Percentiles rank a stretch among this genome's conserved stretches.
Conservation (phyloP, 306 rosid species). For the Aeschynomene evenia region DNA sequence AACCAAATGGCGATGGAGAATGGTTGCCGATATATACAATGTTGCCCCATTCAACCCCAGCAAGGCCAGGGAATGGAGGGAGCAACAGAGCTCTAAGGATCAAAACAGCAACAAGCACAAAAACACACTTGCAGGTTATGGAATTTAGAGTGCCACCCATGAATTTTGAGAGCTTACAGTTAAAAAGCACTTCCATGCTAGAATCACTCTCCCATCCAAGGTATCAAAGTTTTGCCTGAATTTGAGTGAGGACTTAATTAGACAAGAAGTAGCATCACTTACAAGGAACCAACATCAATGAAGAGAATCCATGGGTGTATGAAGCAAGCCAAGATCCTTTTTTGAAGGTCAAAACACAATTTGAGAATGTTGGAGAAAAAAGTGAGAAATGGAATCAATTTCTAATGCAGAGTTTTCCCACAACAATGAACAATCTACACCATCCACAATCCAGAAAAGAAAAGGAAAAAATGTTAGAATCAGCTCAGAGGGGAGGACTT, state of each 20-base stretch:
- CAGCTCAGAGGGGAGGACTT: background rate
- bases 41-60: conserved; percentile 40
- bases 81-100: conserved; percentile 52
- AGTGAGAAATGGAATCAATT: background rate
- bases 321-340: background rate
- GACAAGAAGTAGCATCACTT: background rate
- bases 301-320: background rate
- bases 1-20: conserved; percentile 30
- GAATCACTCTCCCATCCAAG: conserved; percentile 18
- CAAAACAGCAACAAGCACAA: conserved; percentile 50
- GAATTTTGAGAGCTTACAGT: conserved; percentile 35
- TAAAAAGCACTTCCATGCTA: conserved; percentile 45
- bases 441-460: background rate
- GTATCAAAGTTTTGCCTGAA: background rate
- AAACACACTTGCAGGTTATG: conserved; percentile 49
- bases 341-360: conserved; percentile 9
- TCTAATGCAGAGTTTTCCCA: conserved; percentile 13
- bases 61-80: conserved; percentile 41
- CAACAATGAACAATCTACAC: conserved; percentile 25
- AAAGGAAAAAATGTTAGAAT: background rate
- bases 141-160: conserved; percentile 49
- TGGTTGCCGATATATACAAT: conserved; percentile 32
- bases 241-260: background rate
- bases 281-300: background rate
- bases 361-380: conserved; percentile 6